These are phyloP conservation scores for Leucaena leucocephala DNA, from an alignment of 306 rosid species.

Conservation along the genomic window DNA sequence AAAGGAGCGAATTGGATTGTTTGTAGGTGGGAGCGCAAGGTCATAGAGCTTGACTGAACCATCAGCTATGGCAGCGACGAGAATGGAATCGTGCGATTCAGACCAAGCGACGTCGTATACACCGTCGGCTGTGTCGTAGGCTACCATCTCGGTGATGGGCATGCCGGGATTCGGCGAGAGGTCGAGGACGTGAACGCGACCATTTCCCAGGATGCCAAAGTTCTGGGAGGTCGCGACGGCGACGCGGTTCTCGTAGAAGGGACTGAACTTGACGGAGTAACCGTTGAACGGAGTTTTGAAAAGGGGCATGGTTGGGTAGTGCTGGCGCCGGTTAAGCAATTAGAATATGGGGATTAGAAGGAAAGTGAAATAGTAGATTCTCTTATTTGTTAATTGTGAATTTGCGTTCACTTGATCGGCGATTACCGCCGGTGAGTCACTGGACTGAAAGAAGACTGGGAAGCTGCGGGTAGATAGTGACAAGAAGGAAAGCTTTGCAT, in stretches of 20 bases:
- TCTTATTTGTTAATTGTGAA: background rate
- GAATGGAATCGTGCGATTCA: constrained; percentile 85
- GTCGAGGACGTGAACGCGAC: constrained; percentile 88
- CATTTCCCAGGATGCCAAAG: constrained; percentile 96
- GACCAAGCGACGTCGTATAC: constrained; percentile 90
- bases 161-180: constrained; percentile 53
- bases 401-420: background rate
- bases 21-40: constrained; percentile 66
- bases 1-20: constrained; percentile 89
- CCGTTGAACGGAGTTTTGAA: constrained; percentile 96
- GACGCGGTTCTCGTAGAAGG: constrained; percentile 85
- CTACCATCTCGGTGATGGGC: constrained; percentile 58
- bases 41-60: constrained; percentile 95
- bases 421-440: background rate
- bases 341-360: background rate
- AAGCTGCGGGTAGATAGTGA: background rate
- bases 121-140: constrained; percentile 94
- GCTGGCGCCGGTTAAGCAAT: background rate
- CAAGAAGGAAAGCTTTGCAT: background rate
- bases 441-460: background rate
- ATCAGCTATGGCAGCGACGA: constrained; percentile 90
- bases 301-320: constrained; percentile 61
- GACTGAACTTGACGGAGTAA: constrained; percentile 94
- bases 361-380: background rate
- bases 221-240: constrained; percentile 97